Percentiles rank a stretch among this genome's conserved stretches.
Evolutionary conservation across 208 protist genomes (phyloP).

Genomic region (Acanthamoeba royreba): DNA sequence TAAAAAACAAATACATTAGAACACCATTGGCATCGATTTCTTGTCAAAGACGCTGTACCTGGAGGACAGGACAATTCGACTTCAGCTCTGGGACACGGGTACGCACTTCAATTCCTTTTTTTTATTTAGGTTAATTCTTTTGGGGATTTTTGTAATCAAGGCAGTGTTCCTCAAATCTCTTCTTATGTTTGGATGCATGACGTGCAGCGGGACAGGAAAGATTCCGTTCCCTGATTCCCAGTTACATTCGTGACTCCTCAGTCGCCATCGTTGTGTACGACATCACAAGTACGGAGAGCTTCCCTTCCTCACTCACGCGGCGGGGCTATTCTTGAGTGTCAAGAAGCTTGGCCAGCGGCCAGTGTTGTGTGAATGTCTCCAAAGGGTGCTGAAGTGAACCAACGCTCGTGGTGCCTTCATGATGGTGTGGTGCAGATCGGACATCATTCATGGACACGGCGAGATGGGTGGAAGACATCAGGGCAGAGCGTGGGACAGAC

Average conservation of each 20-base stretch:
- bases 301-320: too few species aligned
- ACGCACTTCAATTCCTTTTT: background rate
- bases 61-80: constrained; percentile 90
- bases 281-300: constrained; percentile 88
- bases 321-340: constrained; percentile 5
- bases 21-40: constrained; percentile 99
- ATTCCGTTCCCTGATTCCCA: constrained; percentile 76
- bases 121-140: constrained; percentile 30
- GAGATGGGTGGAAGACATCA: constrained; percentile 97
- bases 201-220: constrained; percentile 61
- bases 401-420: background rate
- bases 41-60: constrained; percentile 96
- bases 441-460: constrained; percentile 89
- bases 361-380: too few species aligned
- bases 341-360: too few species aligned
- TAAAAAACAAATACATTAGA: constrained; percentile 73
- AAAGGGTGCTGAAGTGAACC: background rate
- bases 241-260: constrained; percentile 88
- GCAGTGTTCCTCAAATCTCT: background rate
- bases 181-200: background rate
- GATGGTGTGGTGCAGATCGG: constrained; percentile 70
- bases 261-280: constrained; percentile 98
- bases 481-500: constrained; percentile 91
- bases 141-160: background rate
- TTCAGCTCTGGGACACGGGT: constrained; percentile 93